Conservation (phyloP, 768 basidiomycete genomes). For the Suillus clintonianus region DNA sequence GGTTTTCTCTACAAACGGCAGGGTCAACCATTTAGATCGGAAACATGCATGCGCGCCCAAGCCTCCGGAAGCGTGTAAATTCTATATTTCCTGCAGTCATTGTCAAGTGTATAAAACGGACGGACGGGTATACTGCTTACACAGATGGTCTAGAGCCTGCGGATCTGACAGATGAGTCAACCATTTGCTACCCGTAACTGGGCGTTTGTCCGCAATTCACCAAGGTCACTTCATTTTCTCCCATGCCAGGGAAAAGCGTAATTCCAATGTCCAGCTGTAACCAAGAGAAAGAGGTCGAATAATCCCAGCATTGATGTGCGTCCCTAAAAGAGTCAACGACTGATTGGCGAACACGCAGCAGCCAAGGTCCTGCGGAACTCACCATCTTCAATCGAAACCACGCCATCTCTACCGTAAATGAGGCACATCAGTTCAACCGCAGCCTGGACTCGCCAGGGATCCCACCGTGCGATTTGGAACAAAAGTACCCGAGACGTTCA, state of each 20-base stretch:
- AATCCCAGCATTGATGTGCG: constrained; percentile 45
- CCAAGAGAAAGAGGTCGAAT: constrained; percentile 51
- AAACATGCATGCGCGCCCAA: too few species aligned
- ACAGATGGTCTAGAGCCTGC: not conserved
- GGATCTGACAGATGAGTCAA: not conserved
- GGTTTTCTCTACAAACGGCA: too few species aligned
- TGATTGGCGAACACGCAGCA: not conserved
- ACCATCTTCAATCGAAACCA: constrained; percentile 67
- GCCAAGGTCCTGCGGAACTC: not conserved
- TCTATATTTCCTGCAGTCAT: not conserved
- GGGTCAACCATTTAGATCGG: too few species aligned
- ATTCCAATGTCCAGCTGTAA: constrained; percentile 63
- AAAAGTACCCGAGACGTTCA: constrained; percentile 25
- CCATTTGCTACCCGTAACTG: not conserved
- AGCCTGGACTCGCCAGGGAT: constrained; percentile 3
- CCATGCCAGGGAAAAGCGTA: constrained; percentile 55
- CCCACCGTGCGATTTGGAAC: constrained; percentile 27
- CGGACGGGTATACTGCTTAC: not conserved
- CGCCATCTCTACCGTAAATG: constrained; percentile 60
- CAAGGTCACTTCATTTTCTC: constrained; percentile 53
- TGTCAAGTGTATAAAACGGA: not conserved
- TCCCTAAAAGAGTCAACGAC: not conserved
- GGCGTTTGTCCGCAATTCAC: not conserved
- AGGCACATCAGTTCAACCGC: not conserved
- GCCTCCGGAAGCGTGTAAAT: too few species aligned